phyloP scores from a whole-genome alignment of 1,284 basidiomycete genomes.

The Apiotrichum akiyoshidainum region DNA sequence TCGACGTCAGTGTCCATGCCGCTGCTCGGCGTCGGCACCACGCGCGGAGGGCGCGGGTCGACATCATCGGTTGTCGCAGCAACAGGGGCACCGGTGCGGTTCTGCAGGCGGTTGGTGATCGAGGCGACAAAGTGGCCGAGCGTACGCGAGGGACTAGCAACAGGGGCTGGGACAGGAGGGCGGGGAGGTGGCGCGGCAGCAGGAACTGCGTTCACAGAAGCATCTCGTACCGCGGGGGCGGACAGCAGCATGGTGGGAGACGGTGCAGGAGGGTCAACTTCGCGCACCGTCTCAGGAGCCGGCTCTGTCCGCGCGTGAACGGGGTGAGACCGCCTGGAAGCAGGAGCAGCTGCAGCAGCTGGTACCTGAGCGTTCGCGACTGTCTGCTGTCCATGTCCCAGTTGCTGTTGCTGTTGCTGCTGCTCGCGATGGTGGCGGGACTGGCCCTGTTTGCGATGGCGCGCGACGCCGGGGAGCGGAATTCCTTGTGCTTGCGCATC shows the following conservation, averaged over 20 bases:
- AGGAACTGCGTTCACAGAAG: neutral
- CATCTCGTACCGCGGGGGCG: neutral
- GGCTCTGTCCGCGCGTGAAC: too few relatives aligned
- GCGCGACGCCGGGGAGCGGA: constrained; percentile 49
- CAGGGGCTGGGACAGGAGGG: neutral
- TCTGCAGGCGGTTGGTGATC: constrained; percentile 12
- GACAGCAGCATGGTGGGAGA: neutral
- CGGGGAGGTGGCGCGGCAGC: neutral
- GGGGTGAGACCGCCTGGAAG: neutral
- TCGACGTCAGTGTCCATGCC: constrained; percentile 43
- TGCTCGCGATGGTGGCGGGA: constrained; percentile 9
- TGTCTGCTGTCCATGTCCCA: neutral
- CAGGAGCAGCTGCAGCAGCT: neutral
- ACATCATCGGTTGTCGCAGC: neutral
- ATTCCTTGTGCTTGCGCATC: constrained; percentile 55
- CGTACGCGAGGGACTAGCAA: neutral
- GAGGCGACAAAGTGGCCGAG: constrained; percentile 1
- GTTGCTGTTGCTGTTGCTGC: constrained; percentile 7
- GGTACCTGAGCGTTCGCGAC: neutral
- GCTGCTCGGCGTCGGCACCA: constrained; percentile 1
- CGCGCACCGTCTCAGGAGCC: too few relatives aligned
- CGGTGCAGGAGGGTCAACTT: too few relatives aligned
- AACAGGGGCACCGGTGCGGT: neutral
- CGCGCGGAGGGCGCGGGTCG: neutral
- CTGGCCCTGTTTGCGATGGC: constrained; percentile 7